Evolutionary conservation across 768 basidiomycete genomes (phyloP).

Genomic region (Trametes cingulata): DNA sequence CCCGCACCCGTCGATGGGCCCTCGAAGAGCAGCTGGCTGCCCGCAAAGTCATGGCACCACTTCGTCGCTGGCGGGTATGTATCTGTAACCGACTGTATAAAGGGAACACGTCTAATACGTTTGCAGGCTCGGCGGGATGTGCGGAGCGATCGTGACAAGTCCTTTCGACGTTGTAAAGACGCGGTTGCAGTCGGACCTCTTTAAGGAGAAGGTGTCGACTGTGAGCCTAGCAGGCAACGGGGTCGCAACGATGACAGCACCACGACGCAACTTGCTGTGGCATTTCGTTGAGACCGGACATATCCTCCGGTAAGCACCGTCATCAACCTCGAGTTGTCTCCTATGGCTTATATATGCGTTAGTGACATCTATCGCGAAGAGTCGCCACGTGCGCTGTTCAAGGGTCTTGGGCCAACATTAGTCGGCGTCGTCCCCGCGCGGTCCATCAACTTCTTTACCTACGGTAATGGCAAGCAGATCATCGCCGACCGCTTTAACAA

Average conservation of each 20-base stretch:
- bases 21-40: conserved; percentile 44
- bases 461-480: conserved; percentile 93
- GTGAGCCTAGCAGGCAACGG: conserved; percentile 34
- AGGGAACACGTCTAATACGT: neutral
- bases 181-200: conserved; percentile 89
- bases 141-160: conserved; percentile 93
- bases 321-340: neutral
- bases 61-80: conserved; percentile 86
- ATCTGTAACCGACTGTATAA: no score
- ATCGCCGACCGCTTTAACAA: conserved; percentile 83
- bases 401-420: conserved; percentile 90
- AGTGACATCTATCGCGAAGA: conserved; percentile 90
- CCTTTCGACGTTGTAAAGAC: conserved; percentile 99
- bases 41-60: conserved; percentile 82
- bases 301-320: conserved; percentile 71
- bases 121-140: conserved; percentile 90
- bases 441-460: conserved; percentile 97
- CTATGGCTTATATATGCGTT: neutral
- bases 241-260: conserved; percentile 29
- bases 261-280: conserved; percentile 65
- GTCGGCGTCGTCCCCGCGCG: conserved; percentile 95
- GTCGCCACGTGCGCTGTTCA: conserved; percentile 87
- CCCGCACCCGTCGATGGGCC: conserved; percentile 34
- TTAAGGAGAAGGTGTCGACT: conserved; percentile 48
- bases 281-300: conserved; percentile 94